Conservation (phyloP, 2,329 filamentous ascomycete genomes). For the Zymoseptoria brevis region DNA sequence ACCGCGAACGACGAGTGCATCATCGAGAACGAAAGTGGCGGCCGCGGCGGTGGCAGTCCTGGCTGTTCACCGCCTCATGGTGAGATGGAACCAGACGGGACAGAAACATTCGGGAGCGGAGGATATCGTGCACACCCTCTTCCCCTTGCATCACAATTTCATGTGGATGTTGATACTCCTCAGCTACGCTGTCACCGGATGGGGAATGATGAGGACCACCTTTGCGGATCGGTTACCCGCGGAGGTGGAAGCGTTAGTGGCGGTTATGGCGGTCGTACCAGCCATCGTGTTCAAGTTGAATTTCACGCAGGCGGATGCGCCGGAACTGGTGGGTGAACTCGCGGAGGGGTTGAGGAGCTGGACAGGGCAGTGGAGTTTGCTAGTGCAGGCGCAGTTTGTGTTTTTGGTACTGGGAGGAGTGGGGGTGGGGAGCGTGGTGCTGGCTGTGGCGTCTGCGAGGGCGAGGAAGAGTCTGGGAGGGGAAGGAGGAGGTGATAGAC, state of each 20-base stretch:
- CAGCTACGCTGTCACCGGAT: constrained; percentile 57
- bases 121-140: constrained; percentile 69
- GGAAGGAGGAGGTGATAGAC: constrained; percentile 7
- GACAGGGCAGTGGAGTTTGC: constrained; percentile 25
- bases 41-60: constrained; percentile 38
- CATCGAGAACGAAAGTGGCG: constrained; percentile 3
- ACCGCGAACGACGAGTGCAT: neutral
- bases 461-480: constrained; percentile 8
- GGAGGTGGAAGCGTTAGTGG: constrained; percentile 26
- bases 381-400: constrained; percentile 29
- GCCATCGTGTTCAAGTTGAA: constrained; percentile 81
- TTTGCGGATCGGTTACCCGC: constrained; percentile 19
- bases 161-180: constrained; percentile 68
- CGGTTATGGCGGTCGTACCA: constrained; percentile 40
- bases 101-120: constrained; percentile 90
- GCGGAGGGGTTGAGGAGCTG: constrained; percentile 27
- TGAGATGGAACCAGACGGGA: constrained; percentile 93
- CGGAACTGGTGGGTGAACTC: constrained; percentile 54
- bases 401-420: constrained; percentile 32
- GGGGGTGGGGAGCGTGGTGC: constrained; percentile 23
- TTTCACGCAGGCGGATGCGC: constrained; percentile 80
- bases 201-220: constrained; percentile 33
- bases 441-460: constrained; percentile 13
- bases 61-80: constrained; percentile 55
- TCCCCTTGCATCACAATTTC: constrained; percentile 54